Evolutionary conservation across 177 flowering plant genomes (phyloP), one percentile per base, ranked within the genome.

Genomic region (Telopea speciosissima): DNA sequence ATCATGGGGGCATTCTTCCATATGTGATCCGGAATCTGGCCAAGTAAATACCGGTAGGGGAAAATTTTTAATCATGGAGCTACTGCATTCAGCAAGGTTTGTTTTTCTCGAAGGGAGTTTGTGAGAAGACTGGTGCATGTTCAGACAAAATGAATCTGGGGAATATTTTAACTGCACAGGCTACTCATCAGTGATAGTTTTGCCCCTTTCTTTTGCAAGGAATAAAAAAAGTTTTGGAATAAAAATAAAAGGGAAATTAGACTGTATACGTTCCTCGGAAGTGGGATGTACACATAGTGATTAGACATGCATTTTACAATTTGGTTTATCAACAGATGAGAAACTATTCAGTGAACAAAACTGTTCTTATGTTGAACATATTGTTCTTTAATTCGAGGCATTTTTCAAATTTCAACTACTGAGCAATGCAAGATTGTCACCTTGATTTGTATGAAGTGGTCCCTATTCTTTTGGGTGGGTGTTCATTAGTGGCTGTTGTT

Each of bases 1-100:
- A 91, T 67, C 85, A 93, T 54, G 94, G 98, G 72, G 97, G 98
- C 45, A 90, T 93, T 24, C 94, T 93, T 70, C 97, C 92, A 7
- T 93, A 87, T 67, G 98, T 89, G 52, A 85, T 91, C 28, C 79
- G 98, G n/a, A 92, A 89, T 76, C 75, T 93, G 81, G 82, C 40
- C 13, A 86, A 80, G 74, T 78, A 84, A 84, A 65, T 85, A 76
- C 24, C 14, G 1, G n/a, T 63, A 10, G 31, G 19, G 19, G 22
- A 36, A 36, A 36, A 10, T 63, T 28, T 63, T 63, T n/a, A 22
- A 63, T 63, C 36, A 28, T 28, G 42, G 44, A 6, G 17, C 26
- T 61, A 40, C 23, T 16, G 17, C 23, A 17, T 31, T 1, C 7
- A 28, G 66, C 19, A 22, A 63, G 42, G 42, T 63, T 63, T 11